Evolutionary conservation across 257 asterid genomes (phyloP).

Genomic region (Capsicum chinense): DNA sequence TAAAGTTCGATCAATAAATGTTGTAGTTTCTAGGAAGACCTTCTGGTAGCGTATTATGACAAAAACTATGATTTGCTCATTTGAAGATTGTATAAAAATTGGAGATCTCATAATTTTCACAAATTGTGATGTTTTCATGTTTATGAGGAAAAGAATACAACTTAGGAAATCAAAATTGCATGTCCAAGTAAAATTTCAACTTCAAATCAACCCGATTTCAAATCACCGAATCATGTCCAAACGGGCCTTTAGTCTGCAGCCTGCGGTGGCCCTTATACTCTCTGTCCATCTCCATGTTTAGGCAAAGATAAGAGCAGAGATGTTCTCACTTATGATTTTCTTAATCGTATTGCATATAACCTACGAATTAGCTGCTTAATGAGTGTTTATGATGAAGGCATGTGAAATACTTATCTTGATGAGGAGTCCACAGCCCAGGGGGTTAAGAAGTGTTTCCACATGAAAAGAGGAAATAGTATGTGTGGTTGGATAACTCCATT

Average conservation of each 20-base stretch:
- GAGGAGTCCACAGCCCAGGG: not conserved
- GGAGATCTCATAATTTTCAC: not conserved
- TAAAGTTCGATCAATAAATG: not conserved
- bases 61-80: not conserved
- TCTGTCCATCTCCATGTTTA: not conserved
- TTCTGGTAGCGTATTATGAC: not conserved
- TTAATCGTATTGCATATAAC: not conserved
- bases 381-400: not conserved
- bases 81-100: not conserved
- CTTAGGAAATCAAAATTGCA: not conserved
- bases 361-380: not conserved
- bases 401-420: not conserved
- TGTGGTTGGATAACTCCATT: not conserved
- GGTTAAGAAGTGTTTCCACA: not conserved
- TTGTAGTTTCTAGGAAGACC: not conserved
- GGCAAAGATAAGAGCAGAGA: not conserved
- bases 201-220: not conserved
- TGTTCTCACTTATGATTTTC: constrained; percentile 17
- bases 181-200: not conserved
- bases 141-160: not conserved
- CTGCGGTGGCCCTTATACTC: not conserved
- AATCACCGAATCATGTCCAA: not conserved
- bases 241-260: not conserved
- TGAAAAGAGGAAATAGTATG: not conserved
- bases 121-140: not conserved